Conservation (phyloP, 352 stramenopile genomes). For the Globisporangium spiculum region DNA sequence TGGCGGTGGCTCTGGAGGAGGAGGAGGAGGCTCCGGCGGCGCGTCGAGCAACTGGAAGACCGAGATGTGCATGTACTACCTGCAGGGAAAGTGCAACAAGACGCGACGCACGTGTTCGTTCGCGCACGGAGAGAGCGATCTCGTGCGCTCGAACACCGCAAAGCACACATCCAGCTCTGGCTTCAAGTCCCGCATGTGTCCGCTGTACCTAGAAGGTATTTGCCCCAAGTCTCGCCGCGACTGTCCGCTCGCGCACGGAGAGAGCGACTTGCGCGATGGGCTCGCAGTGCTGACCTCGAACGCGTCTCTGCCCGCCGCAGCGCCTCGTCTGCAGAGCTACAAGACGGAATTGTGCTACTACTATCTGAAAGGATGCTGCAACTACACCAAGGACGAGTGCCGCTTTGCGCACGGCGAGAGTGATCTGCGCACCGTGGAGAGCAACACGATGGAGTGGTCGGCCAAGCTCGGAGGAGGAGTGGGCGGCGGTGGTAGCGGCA, state of each 20-base stretch:
- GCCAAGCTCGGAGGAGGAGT: slow-evolving; percentile 47
- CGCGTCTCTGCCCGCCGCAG: slow-evolving; percentile 35
- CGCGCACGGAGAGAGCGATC: slow-evolving; percentile 78
- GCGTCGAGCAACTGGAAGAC: slow-evolving; percentile 83
- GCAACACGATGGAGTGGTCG: slow-evolving; percentile 66
- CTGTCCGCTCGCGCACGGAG: slow-evolving; percentile 71
- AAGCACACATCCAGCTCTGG: slow-evolving; percentile 25
- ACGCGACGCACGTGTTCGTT: slow-evolving; percentile 85
- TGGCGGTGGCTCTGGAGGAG: slow-evolving; percentile 8
- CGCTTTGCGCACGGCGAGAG: slow-evolving; percentile 83
- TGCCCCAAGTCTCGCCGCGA: slow-evolving; percentile 77
- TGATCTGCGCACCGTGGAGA: slow-evolving; percentile 79
- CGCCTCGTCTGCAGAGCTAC: slow-evolving; percentile 80
- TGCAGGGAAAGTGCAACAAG: slow-evolving; percentile 89
- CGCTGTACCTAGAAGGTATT: slow-evolving; percentile 66
- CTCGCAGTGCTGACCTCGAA: slow-evolving; percentile 25
- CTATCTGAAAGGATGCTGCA: slow-evolving; percentile 86
- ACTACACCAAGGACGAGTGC: slow-evolving; percentile 86
- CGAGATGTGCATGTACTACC: slow-evolving; percentile 88
- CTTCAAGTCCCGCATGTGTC: slow-evolving; percentile 82
- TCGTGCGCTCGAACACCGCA: slow-evolving; percentile 40
- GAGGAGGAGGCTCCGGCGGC: not conserved
- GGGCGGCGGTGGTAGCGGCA: slow-evolving; percentile 17
- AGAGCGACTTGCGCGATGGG: slow-evolving; percentile 69
- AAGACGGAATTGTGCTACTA: slow-evolving; percentile 90